A percentile compares a stretch with the other conserved stretches of the same genome.
Conservation (phyloP, 768 basidiomycete species). For the Naematelia encephala region DNA sequence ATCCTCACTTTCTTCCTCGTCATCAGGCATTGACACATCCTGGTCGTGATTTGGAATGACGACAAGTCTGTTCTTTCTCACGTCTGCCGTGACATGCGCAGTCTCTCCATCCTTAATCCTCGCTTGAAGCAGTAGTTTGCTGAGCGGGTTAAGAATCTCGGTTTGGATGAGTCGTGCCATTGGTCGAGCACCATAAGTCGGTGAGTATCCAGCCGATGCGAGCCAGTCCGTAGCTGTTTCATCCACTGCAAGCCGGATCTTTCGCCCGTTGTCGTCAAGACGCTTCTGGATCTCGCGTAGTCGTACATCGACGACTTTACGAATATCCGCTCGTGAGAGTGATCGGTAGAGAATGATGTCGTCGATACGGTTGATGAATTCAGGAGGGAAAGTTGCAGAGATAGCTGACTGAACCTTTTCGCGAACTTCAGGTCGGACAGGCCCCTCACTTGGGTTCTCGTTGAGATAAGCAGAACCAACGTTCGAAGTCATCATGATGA, state of each 20-base stretch:
- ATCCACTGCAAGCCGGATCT: conserved; percentile 76
- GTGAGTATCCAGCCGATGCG: conserved; percentile 49
- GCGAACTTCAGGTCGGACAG: conserved; percentile 41
- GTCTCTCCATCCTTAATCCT: conserved; percentile 76
- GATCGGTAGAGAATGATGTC: conserved; percentile 61
- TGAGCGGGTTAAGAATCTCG: conserved; percentile 87
- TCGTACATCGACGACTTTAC: conserved; percentile 84
- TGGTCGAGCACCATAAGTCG: conserved; percentile 85
- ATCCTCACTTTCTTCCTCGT: conserved; percentile 53
- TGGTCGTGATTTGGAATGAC: conserved; percentile 76
- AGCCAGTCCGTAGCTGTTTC: conserved; percentile 63
- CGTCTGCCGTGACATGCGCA: conserved; percentile 72
- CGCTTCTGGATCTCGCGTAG: conserved; percentile 80
- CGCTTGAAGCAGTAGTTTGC: conserved; percentile 76
- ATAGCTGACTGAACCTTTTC: conserved; percentile 52
- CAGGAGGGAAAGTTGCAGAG: conserved; percentile 51
- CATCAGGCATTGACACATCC: conserved; percentile 40
- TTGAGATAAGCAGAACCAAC: conserved; percentile 52
- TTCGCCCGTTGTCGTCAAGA: conserved; percentile 63
- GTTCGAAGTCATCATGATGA: conserved; percentile 53
- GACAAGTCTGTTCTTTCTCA: conserved; percentile 70
- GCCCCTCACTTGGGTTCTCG: conserved; percentile 51
- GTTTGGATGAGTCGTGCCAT: conserved; percentile 86
- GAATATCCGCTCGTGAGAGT: conserved; percentile 70
- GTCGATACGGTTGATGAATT: conserved; percentile 53